Percentiles rank a stretch among this genome's conserved stretches.
phyloP scores from a whole-genome alignment of 1,284 basidiomycete species.

The Leccinum pachyderme region DNA sequence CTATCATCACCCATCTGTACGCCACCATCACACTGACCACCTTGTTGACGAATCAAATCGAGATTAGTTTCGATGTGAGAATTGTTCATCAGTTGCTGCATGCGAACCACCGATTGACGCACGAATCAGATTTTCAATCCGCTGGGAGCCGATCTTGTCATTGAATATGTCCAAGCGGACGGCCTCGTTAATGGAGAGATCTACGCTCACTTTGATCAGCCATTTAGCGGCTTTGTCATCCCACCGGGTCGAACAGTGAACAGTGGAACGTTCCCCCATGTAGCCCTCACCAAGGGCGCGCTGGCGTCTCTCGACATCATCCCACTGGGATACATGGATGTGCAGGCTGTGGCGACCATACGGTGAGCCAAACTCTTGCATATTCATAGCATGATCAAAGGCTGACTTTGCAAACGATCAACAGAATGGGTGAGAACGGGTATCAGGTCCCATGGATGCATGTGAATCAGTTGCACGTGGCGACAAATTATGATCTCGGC shows the following conservation, averaged over 20 bases:
- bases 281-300: conserved; percentile 57
- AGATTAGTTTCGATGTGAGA: conserved; percentile 55
- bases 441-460: conserved; percentile 60
- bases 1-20: conserved; percentile 44
- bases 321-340: conserved; percentile 50
- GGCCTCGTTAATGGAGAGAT: conserved; percentile 47
- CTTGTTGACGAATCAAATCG: conserved; percentile 49
- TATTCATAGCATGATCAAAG: background rate
- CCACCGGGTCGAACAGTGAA: conserved; percentile 57
- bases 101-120: background rate
- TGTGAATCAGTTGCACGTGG: conserved; percentile 45
- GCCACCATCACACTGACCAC: conserved; percentile 51
- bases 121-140: conserved; percentile 51
- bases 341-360: conserved; percentile 48
- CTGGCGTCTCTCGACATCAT: conserved; percentile 54
- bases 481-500: conserved; percentile 40
- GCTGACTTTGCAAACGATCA: background rate
- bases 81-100: background rate
- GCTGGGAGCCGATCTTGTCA: conserved; percentile 51
- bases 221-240: conserved; percentile 54
- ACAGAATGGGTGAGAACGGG: conserved; percentile 45
- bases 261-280: conserved; percentile 53
- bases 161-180: conserved; percentile 58
- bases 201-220: conserved; percentile 56
- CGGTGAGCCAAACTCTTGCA: conserved; percentile 26